Evolutionary conservation across 2,329 filamentous ascomycete genomes (phyloP), one percentile per base, ranked within the genome.

Genomic region (Trichoderma arundinaceum): DNA sequence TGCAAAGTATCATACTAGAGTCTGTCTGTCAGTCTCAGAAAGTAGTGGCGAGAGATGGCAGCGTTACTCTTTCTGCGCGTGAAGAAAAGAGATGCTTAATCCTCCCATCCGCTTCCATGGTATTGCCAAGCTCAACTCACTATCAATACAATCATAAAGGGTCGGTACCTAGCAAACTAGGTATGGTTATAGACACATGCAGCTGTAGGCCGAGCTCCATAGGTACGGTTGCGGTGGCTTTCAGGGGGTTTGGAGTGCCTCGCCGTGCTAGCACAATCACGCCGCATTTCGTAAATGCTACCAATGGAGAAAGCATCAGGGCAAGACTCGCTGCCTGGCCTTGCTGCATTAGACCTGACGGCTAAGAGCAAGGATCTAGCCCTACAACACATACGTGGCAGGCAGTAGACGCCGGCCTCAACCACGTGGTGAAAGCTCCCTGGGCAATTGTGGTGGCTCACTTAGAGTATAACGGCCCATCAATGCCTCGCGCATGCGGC

Each of bases 321-420:
- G 19, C 28, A 41, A 8, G 41, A 12, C 49, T 63, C 59, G 41
- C 39, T 63, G 46, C 48, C 38, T 46, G 49, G 60, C 17, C 17
- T 35, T 54, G 12, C 33, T 53, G 48, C 49, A 46, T 53, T 46
- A 19, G 32, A 44, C 49, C 49, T 33, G 13, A 43, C 19, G 39
- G 28, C 48, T 33, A 43, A 44, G 48, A n/a, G 39, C 60, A 63
- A 63, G 60, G 60, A 33, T 54, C 39, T 38, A 63, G 41, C 60
- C 60, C 39, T 63, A 46, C 60, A 35, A 43, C 39, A 48, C 33
- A 54, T 63, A 54, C 60, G 60, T 63, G 60, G 60, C 49, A 63
- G 46, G 39, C 39, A 63, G 60, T n/a, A n/a, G n/a, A 46, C 13
- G 49, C n/a, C 49, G 49, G 17, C 32, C 49, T 53, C 49, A 38